These are phyloP conservation scores for Jamesozyma piceae DNA, from an alignment of 805 yeast species.

Conservation along the genomic window DNA sequence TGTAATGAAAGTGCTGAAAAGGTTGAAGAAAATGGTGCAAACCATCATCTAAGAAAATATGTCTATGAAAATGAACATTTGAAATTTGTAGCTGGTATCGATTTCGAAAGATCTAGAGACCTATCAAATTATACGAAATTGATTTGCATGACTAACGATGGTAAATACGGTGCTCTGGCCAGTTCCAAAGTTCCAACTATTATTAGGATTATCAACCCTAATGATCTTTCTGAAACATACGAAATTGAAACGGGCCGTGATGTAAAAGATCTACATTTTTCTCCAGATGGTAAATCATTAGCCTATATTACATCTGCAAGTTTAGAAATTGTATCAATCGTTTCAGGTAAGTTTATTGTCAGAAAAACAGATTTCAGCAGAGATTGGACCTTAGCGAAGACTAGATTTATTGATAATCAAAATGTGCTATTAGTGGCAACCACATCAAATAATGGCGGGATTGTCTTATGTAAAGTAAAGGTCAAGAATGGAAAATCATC, in stretches of 20 bases:
- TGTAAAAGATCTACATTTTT: constrained; percentile 57
- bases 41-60: constrained; percentile 66
- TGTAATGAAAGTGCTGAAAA: constrained; percentile 60
- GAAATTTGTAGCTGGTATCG: constrained; percentile 51
- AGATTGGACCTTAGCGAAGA: constrained; percentile 27
- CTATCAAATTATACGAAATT: constrained; percentile 51
- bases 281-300: constrained; percentile 56
- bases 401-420: constrained; percentile 30
- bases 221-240: constrained; percentile 43
- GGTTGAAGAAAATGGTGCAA: constrained; percentile 43
- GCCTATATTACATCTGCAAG: constrained; percentile 51
- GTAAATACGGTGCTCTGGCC: constrained; percentile 56
- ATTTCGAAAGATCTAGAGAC: constrained; percentile 40
- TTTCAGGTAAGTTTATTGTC: constrained; percentile 33
- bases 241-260: constrained; percentile 47
- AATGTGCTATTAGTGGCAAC: constrained; percentile 38
- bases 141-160: constrained; percentile 48
- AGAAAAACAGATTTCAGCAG: constrained; percentile 31
- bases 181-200: constrained; percentile 58
- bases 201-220: constrained; percentile 51
- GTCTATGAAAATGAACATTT: constrained; percentile 50
- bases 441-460: constrained; percentile 33
- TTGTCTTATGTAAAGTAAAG: constrained; percentile 24
- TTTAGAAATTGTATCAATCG: constrained; percentile 37
- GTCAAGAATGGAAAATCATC: constrained; percentile 20